Conservation (phyloP, 2,329 filamentous ascomycete genomes). For the Nothophaeocryptopus gaeumannii region DNA sequence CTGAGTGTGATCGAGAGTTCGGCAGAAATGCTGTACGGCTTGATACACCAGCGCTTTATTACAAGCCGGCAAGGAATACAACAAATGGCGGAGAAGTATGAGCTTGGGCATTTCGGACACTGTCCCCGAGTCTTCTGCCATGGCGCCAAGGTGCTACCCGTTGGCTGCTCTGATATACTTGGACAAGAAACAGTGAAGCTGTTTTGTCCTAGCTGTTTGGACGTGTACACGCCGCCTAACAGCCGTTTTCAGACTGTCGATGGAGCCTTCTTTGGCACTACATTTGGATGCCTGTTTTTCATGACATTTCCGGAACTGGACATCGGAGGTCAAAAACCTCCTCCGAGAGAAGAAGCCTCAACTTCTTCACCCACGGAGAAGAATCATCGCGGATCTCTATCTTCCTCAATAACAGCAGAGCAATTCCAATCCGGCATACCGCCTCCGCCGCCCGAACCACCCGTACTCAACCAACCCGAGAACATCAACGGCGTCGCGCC, state of each 20-base stretch:
- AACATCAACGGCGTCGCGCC: slow-evolving; percentile 81
- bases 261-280: slow-evolving; percentile 96
- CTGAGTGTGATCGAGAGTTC: slow-evolving; percentile 94
- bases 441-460: slow-evolving; percentile 12
- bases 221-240: slow-evolving; percentile 96
- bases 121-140: slow-evolving; percentile 95
- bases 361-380: slow-evolving; percentile 21
- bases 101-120: slow-evolving; percentile 89
- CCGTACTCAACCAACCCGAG: slow-evolving; percentile 47
- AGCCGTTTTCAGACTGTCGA: slow-evolving; percentile 96
- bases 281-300: slow-evolving; percentile 94
- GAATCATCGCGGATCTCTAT: slow-evolving; percentile 28
- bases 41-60: slow-evolving; percentile 98
- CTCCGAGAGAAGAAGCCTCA: slow-evolving; percentile 10
- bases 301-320: slow-evolving; percentile 98
- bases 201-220: slow-evolving; percentile 93
- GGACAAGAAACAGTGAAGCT: slow-evolving; percentile 98
- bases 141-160: slow-evolving; percentile 83
- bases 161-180: slow-evolving; percentile 89
- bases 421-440: slow-evolving; percentile 29
- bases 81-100: slow-evolving; percentile 99
- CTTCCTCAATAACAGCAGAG: slow-evolving; percentile 32
- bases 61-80: slow-evolving; percentile 94
- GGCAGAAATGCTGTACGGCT: slow-evolving; percentile 94
- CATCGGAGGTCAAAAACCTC: slow-evolving; percentile 50